A percentile compares a stretch with the other conserved stretches of the same genome.
Conservation (phyloP, 2,329 filamentous ascomycete genomes). For the Trichoderma hamatum region DNA sequence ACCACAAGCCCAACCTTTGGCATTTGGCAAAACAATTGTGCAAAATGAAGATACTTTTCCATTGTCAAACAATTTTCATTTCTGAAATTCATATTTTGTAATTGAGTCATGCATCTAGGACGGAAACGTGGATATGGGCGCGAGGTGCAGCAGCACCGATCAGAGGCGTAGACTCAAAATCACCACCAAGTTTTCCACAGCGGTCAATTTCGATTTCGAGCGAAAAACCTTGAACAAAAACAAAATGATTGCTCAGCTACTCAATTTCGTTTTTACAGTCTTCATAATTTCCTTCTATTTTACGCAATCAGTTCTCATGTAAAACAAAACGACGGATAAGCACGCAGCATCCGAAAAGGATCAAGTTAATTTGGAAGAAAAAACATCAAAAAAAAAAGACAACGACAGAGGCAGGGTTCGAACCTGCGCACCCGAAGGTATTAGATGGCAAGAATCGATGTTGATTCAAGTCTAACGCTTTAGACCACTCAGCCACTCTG, state of each 20-base stretch:
- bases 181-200: not conserved
- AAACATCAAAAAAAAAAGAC: not conserved
- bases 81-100: not conserved
- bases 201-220: not conserved
- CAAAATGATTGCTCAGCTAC: accelerated
- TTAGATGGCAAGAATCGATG: conserved; percentile 25
- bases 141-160: not conserved
- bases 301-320: too few relatives aligned
- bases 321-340: not conserved
- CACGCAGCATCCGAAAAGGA: not conserved
- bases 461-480: conserved; percentile 27
- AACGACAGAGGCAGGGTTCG: not conserved
- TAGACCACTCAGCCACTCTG: conserved; percentile 28
- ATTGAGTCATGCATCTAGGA: not conserved
- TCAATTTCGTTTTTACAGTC: not conserved
- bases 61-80: not conserved
- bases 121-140: not conserved
- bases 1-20: not conserved
- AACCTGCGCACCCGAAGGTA: conserved; percentile 25
- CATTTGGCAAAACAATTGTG: too few relatives aligned
- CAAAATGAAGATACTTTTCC: too few relatives aligned
- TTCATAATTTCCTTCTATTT: not conserved
- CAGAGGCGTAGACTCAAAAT: not conserved
- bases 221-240: not conserved
- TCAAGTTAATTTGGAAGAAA: not conserved